Base-by-base conservation (phyloP, 2,329 filamentous ascomycete genomes). In the Colletotrichum brevisporum region DNA sequence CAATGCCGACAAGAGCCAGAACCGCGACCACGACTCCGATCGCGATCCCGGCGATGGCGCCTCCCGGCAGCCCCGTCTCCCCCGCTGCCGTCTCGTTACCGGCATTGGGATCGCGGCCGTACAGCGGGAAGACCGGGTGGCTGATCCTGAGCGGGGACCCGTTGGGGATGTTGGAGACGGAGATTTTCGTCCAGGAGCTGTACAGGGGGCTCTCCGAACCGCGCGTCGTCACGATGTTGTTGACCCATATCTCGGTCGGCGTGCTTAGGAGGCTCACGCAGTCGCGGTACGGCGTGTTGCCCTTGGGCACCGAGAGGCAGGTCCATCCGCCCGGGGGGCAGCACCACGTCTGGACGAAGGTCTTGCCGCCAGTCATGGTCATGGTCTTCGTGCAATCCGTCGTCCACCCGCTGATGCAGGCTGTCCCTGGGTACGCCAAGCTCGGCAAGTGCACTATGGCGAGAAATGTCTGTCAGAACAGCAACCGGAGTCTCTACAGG, bases 171-270 rank as follows among this genome's bases (percentile, higher is more conserved):
- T 27, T 13, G 3, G 63, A 41, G 1, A 67, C 4, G 16, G 63
- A 54, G 1, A 51, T 15, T 27, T 67, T 62, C 12, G 31, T 67
- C 63, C 57, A 67, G 3, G 57, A 67, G 16, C 15, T 50, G 24
- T 41, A 62, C 3, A 55, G 18, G 2, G 50, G 41, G 1, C 18
- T 6, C 18, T 67, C 57, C 10, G 16, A 45, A 8, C 9, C n/a
- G 9, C 50, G 21, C 31, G n/a, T 55, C 21, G 63, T 55, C 41
- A n/a, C 63, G 8, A 62, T 24, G 3, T 61, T 61, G 24, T 45
- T 62, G 50, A 67, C 51, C 63, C 63, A 67, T 41, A 62, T n/a
- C 2, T 67, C 63, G 6, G 51, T 67, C 5, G 50, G 51, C 2
- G 63, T 67, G 6, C 57, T 67, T 5, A 67, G 41, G 0, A 62